Base-by-base conservation (phyloP, 768 basidiomycete genomes). In the Collybiopsis luxurians region DNA sequence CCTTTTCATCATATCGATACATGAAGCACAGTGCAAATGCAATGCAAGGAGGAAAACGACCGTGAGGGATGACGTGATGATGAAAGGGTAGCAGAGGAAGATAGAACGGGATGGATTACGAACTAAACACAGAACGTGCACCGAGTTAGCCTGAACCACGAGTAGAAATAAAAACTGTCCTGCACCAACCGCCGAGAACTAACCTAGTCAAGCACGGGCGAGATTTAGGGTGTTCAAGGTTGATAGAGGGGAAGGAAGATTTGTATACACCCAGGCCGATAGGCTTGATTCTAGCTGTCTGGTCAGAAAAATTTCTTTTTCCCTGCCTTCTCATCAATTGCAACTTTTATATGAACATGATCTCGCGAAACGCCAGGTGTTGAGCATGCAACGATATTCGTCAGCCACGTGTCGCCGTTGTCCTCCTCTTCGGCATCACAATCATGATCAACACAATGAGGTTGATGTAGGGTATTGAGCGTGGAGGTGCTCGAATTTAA, bases 401-500 rank as follows among this genome's bases (percentile, higher is more conserved):
- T 84, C 58, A 99, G 66, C 97, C 97, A 99, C 61, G 87, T 80
- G 67, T 99, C 96, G 1, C 91, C 92, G 48, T 87, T 83, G 55
- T 91, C 85, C 68, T 86, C 87, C 48, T 86, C 87, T 61, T 81
- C 89, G 46, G 76, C 79, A 54, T 79, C 79, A 59, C 76, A 78
- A 55, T 85, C 82, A 65, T 91, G 87, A 64, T 89, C 87, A 28
- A 79, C 76, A 61, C 84, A 86, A 19, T 55, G 47, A 46, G 54
- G 43, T 47, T 45, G 54, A n/a, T 55, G 44, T 13, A 26, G 21
- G 4, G 43, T 44, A 12, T 42, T 54, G 15, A 55, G 36, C 21
- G 45, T 36, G 27, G 53, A 34, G 3, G 54, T 47, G 45, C 45
- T 55, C 4, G 40, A 44, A 21, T 44, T n/a, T n/a, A n/a, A n/a